These are phyloP conservation scores for Emergomyces africanus DNA, from an alignment of 2,329 filamentous ascomycete genomes.

Conservation along the genomic window DNA sequence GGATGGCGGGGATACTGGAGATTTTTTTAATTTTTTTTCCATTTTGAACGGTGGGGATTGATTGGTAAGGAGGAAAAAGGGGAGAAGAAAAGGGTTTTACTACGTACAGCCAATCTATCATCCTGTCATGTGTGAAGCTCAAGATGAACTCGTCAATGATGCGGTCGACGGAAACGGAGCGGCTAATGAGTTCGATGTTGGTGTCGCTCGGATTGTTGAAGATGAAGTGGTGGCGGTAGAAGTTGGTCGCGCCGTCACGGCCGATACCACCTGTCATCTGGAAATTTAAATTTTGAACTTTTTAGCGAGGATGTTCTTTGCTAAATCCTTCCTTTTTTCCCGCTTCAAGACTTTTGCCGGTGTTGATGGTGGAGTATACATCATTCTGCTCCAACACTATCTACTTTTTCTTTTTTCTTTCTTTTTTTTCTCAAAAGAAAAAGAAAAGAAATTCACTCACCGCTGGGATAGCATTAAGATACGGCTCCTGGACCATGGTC, in stretches of 20 bases:
- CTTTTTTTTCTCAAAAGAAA: too few species aligned
- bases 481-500: conserved; percentile 16
- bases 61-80: neutral
- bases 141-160: conserved; percentile 48
- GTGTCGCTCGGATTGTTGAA: conserved; percentile 59
- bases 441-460: too few species aligned
- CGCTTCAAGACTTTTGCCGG: too few species aligned
- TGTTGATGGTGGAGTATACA: neutral
- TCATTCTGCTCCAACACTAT: too few species aligned
- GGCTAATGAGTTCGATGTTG: conserved; percentile 46
- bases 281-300: too few species aligned
- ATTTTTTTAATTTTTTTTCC: too few species aligned
- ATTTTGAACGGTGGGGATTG: too few species aligned
- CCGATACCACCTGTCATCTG: conserved; percentile 57
- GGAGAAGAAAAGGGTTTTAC: conserved; percentile 13
- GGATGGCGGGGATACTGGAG: conserved; percentile 37
- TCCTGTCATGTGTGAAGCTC: conserved; percentile 43
- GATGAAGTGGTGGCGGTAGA: conserved; percentile 64
- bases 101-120: conserved; percentile 48
- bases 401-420: too few species aligned
- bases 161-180: conserved; percentile 45
- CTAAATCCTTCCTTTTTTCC: too few species aligned
- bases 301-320: too few species aligned
- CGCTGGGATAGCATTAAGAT: conserved; percentile 25
- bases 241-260: conserved; percentile 46